These are phyloP conservation scores for Rutstroemia sp. DNA, from an alignment of 2,329 filamentous ascomycete genomes.

Conservation along the genomic window DNA sequence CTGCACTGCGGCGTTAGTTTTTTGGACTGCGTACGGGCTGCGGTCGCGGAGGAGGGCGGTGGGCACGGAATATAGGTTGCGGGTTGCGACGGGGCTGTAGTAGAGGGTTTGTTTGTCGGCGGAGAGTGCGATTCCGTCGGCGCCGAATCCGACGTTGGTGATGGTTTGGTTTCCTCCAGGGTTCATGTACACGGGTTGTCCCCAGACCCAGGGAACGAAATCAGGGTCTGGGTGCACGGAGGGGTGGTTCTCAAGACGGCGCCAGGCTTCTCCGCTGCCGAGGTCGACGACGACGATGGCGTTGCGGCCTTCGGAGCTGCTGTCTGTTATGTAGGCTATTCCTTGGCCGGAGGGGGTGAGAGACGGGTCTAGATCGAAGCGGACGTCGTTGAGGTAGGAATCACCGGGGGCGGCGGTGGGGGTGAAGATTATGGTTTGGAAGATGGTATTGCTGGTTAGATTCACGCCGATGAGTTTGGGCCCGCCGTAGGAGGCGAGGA, in stretches of 20 bases:
- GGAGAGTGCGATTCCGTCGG: not conserved
- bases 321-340: not conserved
- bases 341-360: not conserved
- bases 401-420: not conserved
- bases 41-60: not conserved
- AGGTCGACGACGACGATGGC: not conserved
- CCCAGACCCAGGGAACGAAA: not conserved
- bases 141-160: not conserved
- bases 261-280: not conserved
- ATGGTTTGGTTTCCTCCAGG: not conserved
- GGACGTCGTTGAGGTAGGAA: not conserved
- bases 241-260: not conserved
- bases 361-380: not conserved
- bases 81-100: not conserved
- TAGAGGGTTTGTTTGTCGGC: not conserved
- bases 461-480: not conserved
- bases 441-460: not conserved
- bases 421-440: not conserved
- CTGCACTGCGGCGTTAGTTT: not conserved
- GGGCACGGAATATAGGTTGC: not conserved
- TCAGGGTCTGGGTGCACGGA: not conserved
- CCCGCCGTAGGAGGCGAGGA: not conserved
- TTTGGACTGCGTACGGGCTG: not conserved
- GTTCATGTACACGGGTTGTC: not conserved
- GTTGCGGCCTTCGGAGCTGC: not conserved